Percentiles rank a stretch among this genome's conserved stretches.
These are phyloP conservation scores for Cyclotella sp. DNA, from an alignment of 108 stramenopile genomes.

Conservation along the genomic window DNA sequence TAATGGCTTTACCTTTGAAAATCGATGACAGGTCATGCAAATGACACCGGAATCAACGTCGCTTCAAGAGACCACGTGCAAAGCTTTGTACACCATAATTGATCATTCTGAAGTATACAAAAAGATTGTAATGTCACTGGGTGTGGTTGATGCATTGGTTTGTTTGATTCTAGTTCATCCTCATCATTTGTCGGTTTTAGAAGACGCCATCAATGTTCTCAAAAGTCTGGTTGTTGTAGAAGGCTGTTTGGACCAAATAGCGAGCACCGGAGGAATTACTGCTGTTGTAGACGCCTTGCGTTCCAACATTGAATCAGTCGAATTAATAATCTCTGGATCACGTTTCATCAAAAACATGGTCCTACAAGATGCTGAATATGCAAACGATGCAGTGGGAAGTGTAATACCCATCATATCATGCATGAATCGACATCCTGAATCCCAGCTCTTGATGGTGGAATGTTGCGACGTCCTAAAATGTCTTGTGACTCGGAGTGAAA, in stretches of 20 bases:
- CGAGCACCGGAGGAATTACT: conserved; percentile 53
- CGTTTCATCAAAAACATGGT: conserved; percentile 54
- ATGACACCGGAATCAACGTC: conserved; percentile 53
- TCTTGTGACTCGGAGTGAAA: conserved; percentile 39
- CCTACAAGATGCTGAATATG: conserved; percentile 24
- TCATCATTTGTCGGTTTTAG: conserved; percentile 38
- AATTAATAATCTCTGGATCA: conserved; percentile 53
- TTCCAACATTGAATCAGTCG: conserved; percentile 36
- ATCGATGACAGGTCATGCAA: conserved; percentile 54
- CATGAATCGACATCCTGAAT: conserved; percentile 50
- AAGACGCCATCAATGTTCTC: conserved; percentile 60
- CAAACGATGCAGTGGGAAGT: conserved; percentile 41
- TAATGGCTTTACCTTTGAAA: background rate
- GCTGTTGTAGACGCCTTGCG: conserved; percentile 61
- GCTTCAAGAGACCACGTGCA: conserved; percentile 58
- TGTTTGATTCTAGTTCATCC: conserved; percentile 65
- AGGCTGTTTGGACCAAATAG: conserved; percentile 50
- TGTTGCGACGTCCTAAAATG: conserved; percentile 62
- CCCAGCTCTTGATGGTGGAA: conserved; percentile 37
- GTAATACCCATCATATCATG: conserved; percentile 50
- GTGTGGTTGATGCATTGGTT: conserved; percentile 59
- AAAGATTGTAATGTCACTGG: conserved; percentile 42
- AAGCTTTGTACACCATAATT: conserved; percentile 50
- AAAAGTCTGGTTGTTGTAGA: conserved; percentile 43
- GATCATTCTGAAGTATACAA: conserved; percentile 46